Base-by-base conservation (phyloP, 345 rosid species). In the Camelina sativa region DNA sequence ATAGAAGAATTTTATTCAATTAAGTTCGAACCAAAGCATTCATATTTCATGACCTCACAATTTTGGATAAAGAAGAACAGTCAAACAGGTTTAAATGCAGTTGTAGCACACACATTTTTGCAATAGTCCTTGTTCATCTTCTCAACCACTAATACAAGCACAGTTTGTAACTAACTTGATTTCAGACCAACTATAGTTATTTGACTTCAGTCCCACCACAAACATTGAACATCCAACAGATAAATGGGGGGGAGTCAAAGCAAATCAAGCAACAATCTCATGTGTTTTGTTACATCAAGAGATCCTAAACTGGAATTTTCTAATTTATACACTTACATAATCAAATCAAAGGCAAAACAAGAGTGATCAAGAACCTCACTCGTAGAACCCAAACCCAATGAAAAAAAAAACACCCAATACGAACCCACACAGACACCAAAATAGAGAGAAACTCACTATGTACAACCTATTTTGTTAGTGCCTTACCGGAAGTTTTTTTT, bases 261-360 rank as follows among this genome's bases (percentile, higher is more conserved):
- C 38, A 62, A 62, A 59, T 16, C 61, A 62, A 38, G 47, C 67
- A 59, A 71, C 25, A 71, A 34, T 62, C 34, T 72, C 61, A 38
- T 23, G 52, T 61, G 20, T 11, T 55, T 8, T 37, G 4, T 22
- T 37, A 54, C 58, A 73, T 7, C 8, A 5, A 52, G 55, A 68
- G 55, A 60, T 43, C 43, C 30, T 68, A 28, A 69, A 35, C 23
- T 62, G 7, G 51, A 40, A 43, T 17, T 17, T 46, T 46, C 70
- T 69, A 62, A 34, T 76, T 69, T 76, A 70, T 69, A 76, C 76
- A 70, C 35, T 70, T 70, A 56, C 76, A 64, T 71, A 70, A 70
- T 56, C 60, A 62, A 62, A 69, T 63, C 59, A 63, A 69, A 76
- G 57, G 5, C 17, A 69, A 56, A 76, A 17, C 22, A 56, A 47